A percentile compares a stretch with the other conserved stretches of the same genome.
Conservation (phyloP, 169 alveolate species). For the Miamiensis avidus region DNA sequence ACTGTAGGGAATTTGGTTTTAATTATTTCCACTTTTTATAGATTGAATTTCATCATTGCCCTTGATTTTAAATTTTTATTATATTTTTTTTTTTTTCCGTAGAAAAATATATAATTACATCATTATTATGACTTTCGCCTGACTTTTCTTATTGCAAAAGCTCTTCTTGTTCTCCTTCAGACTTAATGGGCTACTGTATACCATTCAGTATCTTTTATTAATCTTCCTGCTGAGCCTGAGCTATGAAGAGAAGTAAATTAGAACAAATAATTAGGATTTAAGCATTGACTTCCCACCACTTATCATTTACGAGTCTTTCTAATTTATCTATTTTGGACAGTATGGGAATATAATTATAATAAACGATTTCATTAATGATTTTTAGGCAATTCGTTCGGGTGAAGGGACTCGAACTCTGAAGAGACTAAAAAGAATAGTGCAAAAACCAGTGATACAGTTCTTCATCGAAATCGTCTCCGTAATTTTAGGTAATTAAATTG, state of each 20-base stretch:
- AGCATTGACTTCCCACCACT: constrained; percentile 55
- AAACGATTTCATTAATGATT: constrained; percentile 30
- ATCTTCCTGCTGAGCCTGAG: constrained; percentile 2
- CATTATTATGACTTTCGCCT: too few species aligned
- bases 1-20: neutral
- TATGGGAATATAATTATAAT: constrained; percentile 29
- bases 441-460: constrained; percentile 32
- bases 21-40: too few species aligned
- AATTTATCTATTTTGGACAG: constrained; percentile 21
- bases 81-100: neutral
- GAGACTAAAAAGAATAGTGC: constrained; percentile 17
- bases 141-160: too few species aligned
- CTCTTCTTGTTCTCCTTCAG: too few species aligned
- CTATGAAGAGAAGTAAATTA: constrained; percentile 15
- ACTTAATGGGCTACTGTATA: too few species aligned
- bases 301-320: constrained; percentile 34
- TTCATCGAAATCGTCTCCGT: constrained; percentile 34
- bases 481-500: constrained; percentile 21
- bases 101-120: too few species aligned
- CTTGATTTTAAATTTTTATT: neutral
- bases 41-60: too few species aligned
- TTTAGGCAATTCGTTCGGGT: constrained; percentile 40
- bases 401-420: constrained; percentile 34
- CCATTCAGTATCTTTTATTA: neutral
- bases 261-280: constrained; percentile 6